A percentile compares a stretch with the other conserved stretches of the same genome.
Conservation (phyloP, 2,329 filamentous ascomycete species). For the Cladorrhinum sp. region DNA sequence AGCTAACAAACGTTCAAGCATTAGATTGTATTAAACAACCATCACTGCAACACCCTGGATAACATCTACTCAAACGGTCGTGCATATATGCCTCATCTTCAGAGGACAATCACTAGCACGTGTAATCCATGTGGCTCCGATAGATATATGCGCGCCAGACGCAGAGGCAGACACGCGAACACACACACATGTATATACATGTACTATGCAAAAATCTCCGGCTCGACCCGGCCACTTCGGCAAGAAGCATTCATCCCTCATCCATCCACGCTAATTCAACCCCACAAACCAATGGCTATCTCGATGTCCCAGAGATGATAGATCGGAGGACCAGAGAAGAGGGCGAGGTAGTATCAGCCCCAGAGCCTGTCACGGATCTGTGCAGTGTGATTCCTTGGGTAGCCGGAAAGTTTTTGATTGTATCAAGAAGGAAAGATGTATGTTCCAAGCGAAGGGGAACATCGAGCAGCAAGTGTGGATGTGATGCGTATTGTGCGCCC, state of each 20-base stretch:
- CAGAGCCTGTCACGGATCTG: neutral
- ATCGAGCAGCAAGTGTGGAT: neutral
- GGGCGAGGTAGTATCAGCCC: neutral
- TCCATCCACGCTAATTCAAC: neutral
- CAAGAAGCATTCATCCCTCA: neutral
- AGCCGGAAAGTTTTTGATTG: neutral
- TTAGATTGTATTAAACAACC: too few relatives aligned
- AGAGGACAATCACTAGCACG: neutral
- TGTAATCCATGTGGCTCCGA: neutral
- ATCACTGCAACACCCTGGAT: too few relatives aligned
- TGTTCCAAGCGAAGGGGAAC: neutral
- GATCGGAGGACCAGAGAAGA: neutral
- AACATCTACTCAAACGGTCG: neutral
- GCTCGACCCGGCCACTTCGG: neutral
- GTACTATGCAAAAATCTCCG: neutral
- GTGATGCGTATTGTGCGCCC: neutral
- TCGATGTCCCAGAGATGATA: neutral
- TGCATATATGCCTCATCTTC: neutral
- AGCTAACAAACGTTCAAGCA: too few relatives aligned
- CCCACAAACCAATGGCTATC: neutral
- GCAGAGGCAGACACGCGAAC: neutral
- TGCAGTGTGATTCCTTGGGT: neutral
- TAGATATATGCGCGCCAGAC: neutral
- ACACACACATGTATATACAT: neutral
- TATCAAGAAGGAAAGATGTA: neutral